Conservation (phyloP, 2,329 filamentous ascomycete species). For the Arthrobotrys conoides region DNA sequence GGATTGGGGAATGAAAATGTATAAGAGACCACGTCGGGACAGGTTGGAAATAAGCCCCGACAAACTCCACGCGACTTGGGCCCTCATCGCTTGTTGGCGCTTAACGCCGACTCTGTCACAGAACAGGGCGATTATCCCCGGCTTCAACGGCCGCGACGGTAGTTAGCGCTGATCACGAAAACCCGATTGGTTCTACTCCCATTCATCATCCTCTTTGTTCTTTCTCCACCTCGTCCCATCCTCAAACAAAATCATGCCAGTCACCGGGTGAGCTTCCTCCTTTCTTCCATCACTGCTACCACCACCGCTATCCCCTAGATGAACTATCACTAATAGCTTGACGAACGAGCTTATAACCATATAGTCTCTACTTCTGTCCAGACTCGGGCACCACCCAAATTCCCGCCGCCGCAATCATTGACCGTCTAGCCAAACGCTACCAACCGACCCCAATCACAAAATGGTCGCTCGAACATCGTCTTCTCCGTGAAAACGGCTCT, state of each 20-base stretch:
- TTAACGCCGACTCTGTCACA: constrained; percentile 25
- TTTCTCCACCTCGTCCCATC: neutral
- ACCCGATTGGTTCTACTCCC: constrained; percentile 23
- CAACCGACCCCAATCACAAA: constrained; percentile 61
- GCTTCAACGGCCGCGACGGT: constrained; percentile 31
- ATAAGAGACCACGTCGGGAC: neutral
- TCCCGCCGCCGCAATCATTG: constrained; percentile 57
- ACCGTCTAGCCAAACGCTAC: constrained; percentile 63
- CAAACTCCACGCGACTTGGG: constrained; percentile 16
- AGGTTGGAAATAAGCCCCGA: constrained; percentile 11
- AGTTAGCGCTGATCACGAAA: constrained; percentile 37
- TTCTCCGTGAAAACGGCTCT: constrained; percentile 62
- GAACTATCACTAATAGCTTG: neutral
- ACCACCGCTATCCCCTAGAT: neutral
- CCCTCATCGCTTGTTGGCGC: constrained; percentile 7
- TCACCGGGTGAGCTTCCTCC: constrained; percentile 61
- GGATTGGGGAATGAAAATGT: neutral
- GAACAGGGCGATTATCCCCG: constrained; percentile 33
- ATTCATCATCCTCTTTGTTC: neutral
- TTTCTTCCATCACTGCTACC: neutral
- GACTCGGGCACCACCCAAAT: constrained; percentile 61
- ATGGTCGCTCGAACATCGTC: constrained; percentile 64
- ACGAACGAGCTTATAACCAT: neutral
- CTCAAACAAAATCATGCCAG: constrained; percentile 60
- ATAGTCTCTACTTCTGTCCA: constrained; percentile 64